These are phyloP conservation scores for Nasturtium officinale DNA, from an alignment of 345 rosid genomes.

Conservation along the genomic window DNA sequence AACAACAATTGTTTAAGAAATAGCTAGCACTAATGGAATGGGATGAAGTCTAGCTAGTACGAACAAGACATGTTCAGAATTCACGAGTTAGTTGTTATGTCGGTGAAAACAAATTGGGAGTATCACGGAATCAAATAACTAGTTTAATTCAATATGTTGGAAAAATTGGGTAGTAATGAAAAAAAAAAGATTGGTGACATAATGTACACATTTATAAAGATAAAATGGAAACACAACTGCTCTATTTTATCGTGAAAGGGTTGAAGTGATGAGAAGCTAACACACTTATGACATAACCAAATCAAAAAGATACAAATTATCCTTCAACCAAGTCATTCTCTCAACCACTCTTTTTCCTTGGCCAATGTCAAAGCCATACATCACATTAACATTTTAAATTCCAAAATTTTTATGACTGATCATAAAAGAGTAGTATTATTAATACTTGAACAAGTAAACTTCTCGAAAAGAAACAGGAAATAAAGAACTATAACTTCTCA, in stretches of 20 bases:
- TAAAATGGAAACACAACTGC: slow-evolving; percentile 41
- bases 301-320: slow-evolving; percentile 9
- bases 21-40: neutral
- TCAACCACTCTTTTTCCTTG: slow-evolving; percentile 40
- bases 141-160: slow-evolving; percentile 4
- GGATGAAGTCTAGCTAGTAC: neutral
- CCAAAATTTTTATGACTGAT: neutral
- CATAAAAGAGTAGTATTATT: neutral
- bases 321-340: slow-evolving; percentile 39
- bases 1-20: neutral
- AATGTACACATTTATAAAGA: neutral
- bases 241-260: slow-evolving; percentile 37
- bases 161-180: neutral
- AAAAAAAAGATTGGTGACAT: neutral
- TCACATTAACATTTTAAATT: neutral
- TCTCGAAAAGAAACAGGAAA: neutral
- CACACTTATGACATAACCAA: slow-evolving; percentile 23
- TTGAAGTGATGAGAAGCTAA: slow-evolving; percentile 45
- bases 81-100: neutral
- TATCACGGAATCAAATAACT: slow-evolving; percentile 13
- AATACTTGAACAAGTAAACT: slow-evolving; percentile 12
- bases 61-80: neutral
- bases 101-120: neutral
- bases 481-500: slow-evolving; percentile 11
- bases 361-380: slow-evolving; percentile 45